A percentile compares a stretch with the other conserved stretches of the same genome.
Conservation (phyloP, 140 eudicot species). For the Oenanthe javanica region DNA sequence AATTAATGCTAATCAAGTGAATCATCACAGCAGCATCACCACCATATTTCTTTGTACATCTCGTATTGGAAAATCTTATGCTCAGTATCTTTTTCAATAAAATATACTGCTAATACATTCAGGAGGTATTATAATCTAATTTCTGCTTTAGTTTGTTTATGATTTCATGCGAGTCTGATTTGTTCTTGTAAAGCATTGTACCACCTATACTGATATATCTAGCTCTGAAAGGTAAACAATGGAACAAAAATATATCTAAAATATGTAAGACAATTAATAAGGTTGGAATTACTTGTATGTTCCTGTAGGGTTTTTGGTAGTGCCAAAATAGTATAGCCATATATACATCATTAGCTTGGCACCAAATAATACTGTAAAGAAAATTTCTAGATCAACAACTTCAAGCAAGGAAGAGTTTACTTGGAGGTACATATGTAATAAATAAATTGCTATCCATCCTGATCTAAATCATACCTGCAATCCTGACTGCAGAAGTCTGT, state of each 20-base stretch:
- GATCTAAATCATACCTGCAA: constrained; percentile 58
- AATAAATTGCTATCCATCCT: not conserved
- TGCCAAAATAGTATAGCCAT: not conserved
- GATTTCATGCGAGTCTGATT: not conserved
- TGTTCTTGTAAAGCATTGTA: not conserved
- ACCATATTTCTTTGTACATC: not conserved
- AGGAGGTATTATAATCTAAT: not conserved
- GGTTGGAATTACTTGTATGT: not conserved
- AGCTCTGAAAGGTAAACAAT: no score
- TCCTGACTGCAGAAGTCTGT: constrained; percentile 87
- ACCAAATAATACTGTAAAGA: not conserved
- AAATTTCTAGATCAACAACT: not conserved
- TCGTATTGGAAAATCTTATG: not conserved
- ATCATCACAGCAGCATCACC: not conserved
- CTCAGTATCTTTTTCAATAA: not conserved
- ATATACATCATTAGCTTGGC: not conserved
- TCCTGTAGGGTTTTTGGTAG: not conserved
- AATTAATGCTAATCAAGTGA: not conserved
- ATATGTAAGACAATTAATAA: not conserved
- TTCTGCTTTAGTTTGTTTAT: not conserved
- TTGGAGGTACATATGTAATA: not conserved
- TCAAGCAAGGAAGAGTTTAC: not conserved
- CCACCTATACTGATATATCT: not conserved
- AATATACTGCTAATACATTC: not conserved
- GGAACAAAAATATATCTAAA: not conserved